Conservation (phyloP, 1,284 basidiomycete genomes). For the Microbotryum saponariae region DNA sequence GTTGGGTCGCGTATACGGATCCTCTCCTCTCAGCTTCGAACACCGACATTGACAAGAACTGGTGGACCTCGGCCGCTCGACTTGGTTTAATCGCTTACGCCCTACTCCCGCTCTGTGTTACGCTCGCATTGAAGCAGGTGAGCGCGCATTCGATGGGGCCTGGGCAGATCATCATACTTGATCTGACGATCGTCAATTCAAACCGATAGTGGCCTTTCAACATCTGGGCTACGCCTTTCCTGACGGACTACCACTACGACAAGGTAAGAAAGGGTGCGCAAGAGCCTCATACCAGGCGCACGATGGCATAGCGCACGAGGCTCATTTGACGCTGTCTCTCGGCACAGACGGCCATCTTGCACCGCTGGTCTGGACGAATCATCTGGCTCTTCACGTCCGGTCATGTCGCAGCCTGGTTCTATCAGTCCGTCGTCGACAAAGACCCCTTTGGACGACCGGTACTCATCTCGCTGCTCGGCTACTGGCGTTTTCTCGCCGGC, state of each 20-base stretch:
- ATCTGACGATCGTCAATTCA: background rate
- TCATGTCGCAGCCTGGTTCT: constrained; percentile 67
- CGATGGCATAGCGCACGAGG: background rate
- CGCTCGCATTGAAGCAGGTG: constrained; percentile 63
- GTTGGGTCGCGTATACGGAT: constrained; percentile 30
- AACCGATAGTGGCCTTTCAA: constrained; percentile 60
- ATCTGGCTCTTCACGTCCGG: constrained; percentile 62
- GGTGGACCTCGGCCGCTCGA: constrained; percentile 68
- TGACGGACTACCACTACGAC: constrained; percentile 66
- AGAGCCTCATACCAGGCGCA: no score
- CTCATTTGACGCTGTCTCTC: background rate
- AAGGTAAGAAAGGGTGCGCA: constrained; percentile 41
- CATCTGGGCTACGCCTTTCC: constrained; percentile 60
- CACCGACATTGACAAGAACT: constrained; percentile 61
- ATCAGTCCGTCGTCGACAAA: constrained; percentile 57
- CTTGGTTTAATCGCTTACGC: constrained; percentile 71
- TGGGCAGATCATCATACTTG: background rate
- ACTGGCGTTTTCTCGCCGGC: constrained; percentile 64
- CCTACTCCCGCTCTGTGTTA: constrained; percentile 64
- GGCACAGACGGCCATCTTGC: constrained; percentile 28
- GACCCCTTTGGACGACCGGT: constrained; percentile 50
- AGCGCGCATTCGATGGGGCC: background rate
- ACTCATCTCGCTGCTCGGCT: constrained; percentile 58
- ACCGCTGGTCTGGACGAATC: constrained; percentile 48
- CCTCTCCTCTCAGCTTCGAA: constrained; percentile 42